A percentile compares a stretch with the other conserved stretches of the same genome.
Evolutionary conservation across 2,329 filamentous ascomycete species (phyloP).

Genomic region (Curvularia lunata): DNA sequence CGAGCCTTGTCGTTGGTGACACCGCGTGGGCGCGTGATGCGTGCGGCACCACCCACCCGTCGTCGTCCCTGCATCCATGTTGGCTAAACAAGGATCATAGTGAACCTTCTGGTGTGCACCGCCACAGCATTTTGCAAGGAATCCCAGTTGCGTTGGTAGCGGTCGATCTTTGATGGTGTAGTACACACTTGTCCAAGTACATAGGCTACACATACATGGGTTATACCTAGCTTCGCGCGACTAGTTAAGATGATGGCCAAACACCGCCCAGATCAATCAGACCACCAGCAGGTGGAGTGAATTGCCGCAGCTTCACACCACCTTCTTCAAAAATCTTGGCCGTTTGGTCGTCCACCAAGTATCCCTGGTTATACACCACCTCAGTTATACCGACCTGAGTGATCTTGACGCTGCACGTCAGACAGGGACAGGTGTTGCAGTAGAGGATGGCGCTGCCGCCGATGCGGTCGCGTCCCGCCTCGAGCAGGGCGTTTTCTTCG

Average conservation of each 20-base stretch:
- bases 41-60: not conserved
- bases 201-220: no score
- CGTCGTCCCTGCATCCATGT: not conserved
- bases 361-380: constrained; percentile 91
- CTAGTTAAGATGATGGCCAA: not conserved
- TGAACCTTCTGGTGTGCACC: not conserved
- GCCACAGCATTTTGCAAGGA: not conserved
- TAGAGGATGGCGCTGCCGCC: constrained; percentile 83
- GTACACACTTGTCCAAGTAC: no score
- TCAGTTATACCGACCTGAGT: constrained; percentile 94
- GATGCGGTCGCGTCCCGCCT: constrained; percentile 90
- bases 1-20: no score
- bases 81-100: not conserved
- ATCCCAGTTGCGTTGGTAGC: not conserved
- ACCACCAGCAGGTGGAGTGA: constrained; percentile 64
- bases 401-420: constrained; percentile 99
- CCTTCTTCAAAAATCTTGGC: constrained; percentile 83
- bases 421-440: constrained; percentile 93
- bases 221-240: not conserved
- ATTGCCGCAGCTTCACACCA: constrained; percentile 85
- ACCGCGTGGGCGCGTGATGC: not conserved
- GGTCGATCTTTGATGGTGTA: not conserved
- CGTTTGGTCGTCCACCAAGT: constrained; percentile 87
- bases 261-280: constrained; percentile 40
- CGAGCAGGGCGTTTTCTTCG: constrained; percentile 94